Evolutionary conservation across 495 filamentous ascomycete species (phyloP).

Genomic region (Penicillium maclennaniae): DNA sequence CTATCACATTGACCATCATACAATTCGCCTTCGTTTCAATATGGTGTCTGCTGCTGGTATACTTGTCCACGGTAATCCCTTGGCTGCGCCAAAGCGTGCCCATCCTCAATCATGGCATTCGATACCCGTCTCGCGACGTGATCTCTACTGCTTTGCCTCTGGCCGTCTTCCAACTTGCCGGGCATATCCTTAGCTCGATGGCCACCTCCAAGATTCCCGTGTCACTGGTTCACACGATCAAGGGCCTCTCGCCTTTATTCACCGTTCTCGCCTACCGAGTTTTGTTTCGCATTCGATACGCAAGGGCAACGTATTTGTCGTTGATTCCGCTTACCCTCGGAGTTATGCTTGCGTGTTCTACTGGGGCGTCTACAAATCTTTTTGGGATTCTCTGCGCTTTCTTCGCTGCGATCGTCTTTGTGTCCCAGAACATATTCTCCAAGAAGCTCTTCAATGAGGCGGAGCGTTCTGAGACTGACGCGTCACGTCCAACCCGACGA

Average conservation of each 20-base stretch:
- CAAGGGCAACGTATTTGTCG: constrained; percentile 83
- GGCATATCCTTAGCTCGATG: constrained; percentile 89
- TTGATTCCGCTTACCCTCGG: constrained; percentile 87
- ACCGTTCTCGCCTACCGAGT: constrained; percentile 91
- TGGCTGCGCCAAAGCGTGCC: constrained; percentile 63
- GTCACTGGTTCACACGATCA: constrained; percentile 96
- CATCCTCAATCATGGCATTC: constrained; percentile 76
- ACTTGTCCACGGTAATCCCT: constrained; percentile 66
- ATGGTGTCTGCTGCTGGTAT: constrained; percentile 79
- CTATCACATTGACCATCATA: constrained; percentile 87
- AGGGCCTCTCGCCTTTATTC: constrained; percentile 95
- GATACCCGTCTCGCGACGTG: constrained; percentile 75
- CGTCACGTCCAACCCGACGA: constrained; percentile 47
- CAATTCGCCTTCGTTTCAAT: constrained; percentile 92
- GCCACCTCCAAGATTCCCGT: constrained; percentile 93
- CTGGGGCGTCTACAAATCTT: constrained; percentile 80
- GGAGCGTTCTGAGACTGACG: constrained; percentile 71
- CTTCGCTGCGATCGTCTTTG: constrained; percentile 84
- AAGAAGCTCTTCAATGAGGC: constrained; percentile 99
- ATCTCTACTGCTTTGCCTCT: constrained; percentile 84
- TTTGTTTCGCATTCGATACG: constrained; percentile 83
- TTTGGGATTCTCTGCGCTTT: constrained; percentile 85
- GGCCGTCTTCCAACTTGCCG: constrained; percentile 87
- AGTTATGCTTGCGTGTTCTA: constrained; percentile 92
- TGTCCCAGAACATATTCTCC: constrained; percentile 98